These are phyloP conservation scores for Globisporangium recalcitrans DNA, from an alignment of 352 stramenopile genomes.

Conservation along the genomic window DNA sequence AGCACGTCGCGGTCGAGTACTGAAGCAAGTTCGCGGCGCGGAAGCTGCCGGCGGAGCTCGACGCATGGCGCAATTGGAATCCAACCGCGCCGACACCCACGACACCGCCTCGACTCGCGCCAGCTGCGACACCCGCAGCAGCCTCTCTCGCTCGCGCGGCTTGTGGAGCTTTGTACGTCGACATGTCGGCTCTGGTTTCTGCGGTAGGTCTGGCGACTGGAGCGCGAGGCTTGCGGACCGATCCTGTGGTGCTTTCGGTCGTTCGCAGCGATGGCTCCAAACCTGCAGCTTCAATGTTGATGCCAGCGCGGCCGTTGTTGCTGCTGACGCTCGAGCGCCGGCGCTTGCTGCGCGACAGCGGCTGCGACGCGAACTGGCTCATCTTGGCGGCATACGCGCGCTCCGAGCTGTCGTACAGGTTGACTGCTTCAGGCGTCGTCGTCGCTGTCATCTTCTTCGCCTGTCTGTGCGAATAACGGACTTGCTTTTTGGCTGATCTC, in stretches of 20 bases:
- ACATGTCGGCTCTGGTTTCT: background rate
- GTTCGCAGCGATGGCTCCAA: background rate
- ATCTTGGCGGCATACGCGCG: constrained; percentile 7
- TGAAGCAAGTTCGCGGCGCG: constrained; percentile 35
- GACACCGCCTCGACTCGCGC: background rate
- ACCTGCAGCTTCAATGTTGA: background rate
- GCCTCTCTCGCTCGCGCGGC: no score
- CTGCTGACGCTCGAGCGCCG: constrained; percentile 10
- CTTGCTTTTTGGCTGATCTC: constrained; percentile 1
- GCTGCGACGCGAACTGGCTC: constrained; percentile 16
- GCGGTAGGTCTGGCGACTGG: background rate
- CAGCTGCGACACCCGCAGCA: background rate
- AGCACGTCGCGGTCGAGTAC: constrained; percentile 52
- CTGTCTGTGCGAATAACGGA: background rate
- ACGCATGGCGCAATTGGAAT: constrained; percentile 40
- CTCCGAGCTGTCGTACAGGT: constrained; percentile 18
- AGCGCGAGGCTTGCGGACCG: background rate
- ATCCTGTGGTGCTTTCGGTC: background rate
- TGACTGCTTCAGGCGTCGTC: background rate
- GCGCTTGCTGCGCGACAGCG: constrained; percentile 13
- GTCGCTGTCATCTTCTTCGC: background rate
- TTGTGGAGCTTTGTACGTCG: background rate
- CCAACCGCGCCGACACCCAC: constrained; percentile 8
- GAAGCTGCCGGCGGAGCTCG: constrained; percentile 24
- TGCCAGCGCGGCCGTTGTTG: background rate